These are phyloP conservation scores for Karstenula rhodostoma DNA, from an alignment of 2,329 filamentous ascomycete genomes.

Conservation along the genomic window DNA sequence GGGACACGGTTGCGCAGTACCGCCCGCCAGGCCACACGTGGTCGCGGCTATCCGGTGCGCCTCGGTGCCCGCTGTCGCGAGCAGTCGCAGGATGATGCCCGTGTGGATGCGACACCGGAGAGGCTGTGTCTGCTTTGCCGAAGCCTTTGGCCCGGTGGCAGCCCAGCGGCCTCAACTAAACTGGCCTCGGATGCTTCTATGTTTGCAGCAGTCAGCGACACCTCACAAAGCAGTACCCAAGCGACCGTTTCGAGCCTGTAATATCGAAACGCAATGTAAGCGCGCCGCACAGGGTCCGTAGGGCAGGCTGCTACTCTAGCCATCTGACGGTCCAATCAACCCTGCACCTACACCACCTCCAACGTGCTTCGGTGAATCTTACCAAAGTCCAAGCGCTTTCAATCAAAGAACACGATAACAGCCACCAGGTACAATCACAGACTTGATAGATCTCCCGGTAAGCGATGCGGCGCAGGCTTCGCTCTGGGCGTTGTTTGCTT, in stretches of 20 bases:
- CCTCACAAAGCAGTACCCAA: slow-evolving; percentile 2
- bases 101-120: slow-evolving; percentile 2
- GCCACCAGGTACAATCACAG: background rate
- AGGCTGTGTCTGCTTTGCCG: background rate
- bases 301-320: background rate
- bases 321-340: background rate
- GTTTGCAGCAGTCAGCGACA: slow-evolving; percentile 1
- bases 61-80: background rate
- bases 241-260: slow-evolving; percentile 6
- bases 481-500: background rate
- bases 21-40: slow-evolving; percentile 11
- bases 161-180: background rate
- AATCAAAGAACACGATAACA: background rate
- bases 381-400: background rate
- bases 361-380: background rate
- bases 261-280: slow-evolving; percentile 7
- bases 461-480: slow-evolving; percentile 1
- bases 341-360: background rate
- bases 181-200: background rate
- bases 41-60: slow-evolving; percentile 5
- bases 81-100: background rate
- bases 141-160: background rate
- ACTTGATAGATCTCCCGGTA: slow-evolving; percentile 1
- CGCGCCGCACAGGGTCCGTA: background rate
- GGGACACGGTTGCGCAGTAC: background rate